Evolutionary conservation across 2,329 filamentous ascomycete genomes (phyloP).

Genomic region (Fusarium denticulatum): DNA sequence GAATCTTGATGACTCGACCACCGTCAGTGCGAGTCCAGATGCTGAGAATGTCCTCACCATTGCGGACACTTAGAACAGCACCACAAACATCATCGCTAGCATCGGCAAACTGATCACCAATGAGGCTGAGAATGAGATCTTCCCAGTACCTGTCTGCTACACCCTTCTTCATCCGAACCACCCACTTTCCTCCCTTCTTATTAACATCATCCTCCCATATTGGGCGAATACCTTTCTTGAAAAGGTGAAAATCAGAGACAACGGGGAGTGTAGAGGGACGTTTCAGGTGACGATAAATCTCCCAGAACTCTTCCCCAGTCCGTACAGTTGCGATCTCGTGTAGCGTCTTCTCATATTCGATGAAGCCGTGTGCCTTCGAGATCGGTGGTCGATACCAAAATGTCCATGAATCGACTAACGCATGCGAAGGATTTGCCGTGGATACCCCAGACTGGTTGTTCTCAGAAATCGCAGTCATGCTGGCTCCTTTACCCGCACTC

Average conservation of each 20-base stretch:
- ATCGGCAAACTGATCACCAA: slow-evolving; percentile 94
- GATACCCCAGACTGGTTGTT: slow-evolving; percentile 47
- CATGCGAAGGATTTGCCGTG: slow-evolving; percentile 56
- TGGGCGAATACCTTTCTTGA: slow-evolving; percentile 94
- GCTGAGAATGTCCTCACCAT: slow-evolving; percentile 95
- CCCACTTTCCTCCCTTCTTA: slow-evolving; percentile 96
- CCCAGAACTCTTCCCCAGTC: slow-evolving; percentile 91
- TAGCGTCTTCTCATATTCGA: slow-evolving; percentile 96
- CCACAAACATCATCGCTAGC: slow-evolving; percentile 95
- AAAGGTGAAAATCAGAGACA: slow-evolving; percentile 97
- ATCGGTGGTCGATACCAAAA: slow-evolving; percentile 98
- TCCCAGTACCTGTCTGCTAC: slow-evolving; percentile 98
- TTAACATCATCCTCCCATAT: slow-evolving; percentile 99
- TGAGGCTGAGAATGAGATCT: slow-evolving; percentile 86
- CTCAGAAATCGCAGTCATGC: slow-evolving; percentile 61
- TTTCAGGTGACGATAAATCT: slow-evolving; percentile 88
- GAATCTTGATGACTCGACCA: slow-evolving; percentile 93
- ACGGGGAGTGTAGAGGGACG: slow-evolving; percentile 86
- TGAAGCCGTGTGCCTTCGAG: slow-evolving; percentile 86
- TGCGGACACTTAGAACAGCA: slow-evolving; percentile 91
- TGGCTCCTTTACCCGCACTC: slow-evolving; percentile 43
- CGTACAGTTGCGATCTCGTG: slow-evolving; percentile 84
- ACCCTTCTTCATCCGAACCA: slow-evolving; percentile 95
- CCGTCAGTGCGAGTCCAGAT: slow-evolving; percentile 97
- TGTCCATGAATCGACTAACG: slow-evolving; percentile 88